A percentile compares a stretch with the other conserved stretches of the same genome.
Evolutionary conservation across 73 alveolate species (phyloP).

Genomic region (Uronychia binucleata): DNA sequence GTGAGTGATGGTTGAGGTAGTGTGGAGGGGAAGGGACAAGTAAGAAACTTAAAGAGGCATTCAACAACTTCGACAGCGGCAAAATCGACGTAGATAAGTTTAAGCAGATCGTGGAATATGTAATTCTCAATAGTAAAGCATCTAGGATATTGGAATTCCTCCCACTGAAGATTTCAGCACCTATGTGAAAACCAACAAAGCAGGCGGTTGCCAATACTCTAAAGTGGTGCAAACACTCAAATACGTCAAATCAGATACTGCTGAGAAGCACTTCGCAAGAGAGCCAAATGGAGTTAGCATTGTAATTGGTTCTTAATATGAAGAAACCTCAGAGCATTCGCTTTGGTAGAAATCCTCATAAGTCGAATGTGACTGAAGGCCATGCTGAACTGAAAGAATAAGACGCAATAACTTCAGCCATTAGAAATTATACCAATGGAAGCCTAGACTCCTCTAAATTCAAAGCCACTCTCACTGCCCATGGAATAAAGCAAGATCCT

Average conservation of each 20-base stretch:
- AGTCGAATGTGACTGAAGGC: not conserved
- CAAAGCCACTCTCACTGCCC: conserved; percentile 1
- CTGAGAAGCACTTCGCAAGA: not conserved
- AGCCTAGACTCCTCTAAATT: not conserved
- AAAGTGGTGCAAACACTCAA: conserved; percentile 11
- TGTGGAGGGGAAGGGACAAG: conserved; percentile 12
- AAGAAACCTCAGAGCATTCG: not conserved
- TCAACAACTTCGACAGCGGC: conserved; percentile 44
- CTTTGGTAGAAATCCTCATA: not conserved
- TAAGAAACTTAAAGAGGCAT: conserved; percentile 9
- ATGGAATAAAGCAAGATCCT: conserved; percentile 14
- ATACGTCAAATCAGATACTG: not conserved
- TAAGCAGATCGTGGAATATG: conserved; percentile 18
- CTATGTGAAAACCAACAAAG: conserved; percentile 29
- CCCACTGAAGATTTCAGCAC: conserved; percentile 31
- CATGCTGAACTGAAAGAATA: not conserved
- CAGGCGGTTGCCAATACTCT: conserved; percentile 18
- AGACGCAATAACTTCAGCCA: conserved; percentile 32
- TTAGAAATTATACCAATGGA: conserved; percentile 19
- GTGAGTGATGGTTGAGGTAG: not conserved
- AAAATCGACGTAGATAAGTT: conserved; percentile 42
- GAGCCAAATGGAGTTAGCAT: not conserved
- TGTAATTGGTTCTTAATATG: not conserved
- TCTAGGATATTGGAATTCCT: conserved; percentile 40
- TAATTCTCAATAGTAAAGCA: not conserved